Base-by-base conservation (phyloP, 164 flowering plant genomes). In the Hamamelis virginiana region DNA sequence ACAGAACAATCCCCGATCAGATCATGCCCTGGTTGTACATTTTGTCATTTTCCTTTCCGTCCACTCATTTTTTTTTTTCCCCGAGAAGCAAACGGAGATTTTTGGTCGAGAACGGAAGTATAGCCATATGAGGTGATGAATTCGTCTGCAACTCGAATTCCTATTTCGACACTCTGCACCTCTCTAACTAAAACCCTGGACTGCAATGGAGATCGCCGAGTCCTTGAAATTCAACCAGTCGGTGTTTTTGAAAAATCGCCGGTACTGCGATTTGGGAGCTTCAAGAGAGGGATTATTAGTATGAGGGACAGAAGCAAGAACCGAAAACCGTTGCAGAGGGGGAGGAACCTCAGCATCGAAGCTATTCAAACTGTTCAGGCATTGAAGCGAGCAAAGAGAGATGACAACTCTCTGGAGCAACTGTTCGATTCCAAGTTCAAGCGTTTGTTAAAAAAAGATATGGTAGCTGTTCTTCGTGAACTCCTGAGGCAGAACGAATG, bases 311-410 rank as follows among this genome's bases (percentile, higher is more conserved):
- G 92, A 59, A 77, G 91, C 80, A 84, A 88, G 82, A 89, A 89
- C 65, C 79, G 92, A 33, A 89, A 82, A 66, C 97, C 87, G 13
- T 72, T 91, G 68, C 97, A 91, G 81, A 83, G 74, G 65, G 91
- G 95, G 10, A 80, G 92, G 66, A 70, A 67, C 57, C 83, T 89
- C 62, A 89, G 93, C 79, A 86, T 78, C 70, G 93, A 91, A 75
- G 91, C 93, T 21, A 88, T 91, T 59, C 95, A 91, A 63, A 72
- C 95, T 1, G 81, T 87, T 57, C 95, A 91, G 72, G 74, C 88
- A 1, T 69, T 91, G 68, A 91, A 87, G 81, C 83, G 89, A 58
- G 77, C 86, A 1, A 78, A 77, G 64, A 69, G 47, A 18, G 79
- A 81, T 23, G 23, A 16, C 3, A 38, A 10, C 16, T 52, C 58